These are phyloP conservation scores for Neopestalotiopsis sp. DNA, from an alignment of 2,329 filamentous ascomycete species.

Conservation along the genomic window DNA sequence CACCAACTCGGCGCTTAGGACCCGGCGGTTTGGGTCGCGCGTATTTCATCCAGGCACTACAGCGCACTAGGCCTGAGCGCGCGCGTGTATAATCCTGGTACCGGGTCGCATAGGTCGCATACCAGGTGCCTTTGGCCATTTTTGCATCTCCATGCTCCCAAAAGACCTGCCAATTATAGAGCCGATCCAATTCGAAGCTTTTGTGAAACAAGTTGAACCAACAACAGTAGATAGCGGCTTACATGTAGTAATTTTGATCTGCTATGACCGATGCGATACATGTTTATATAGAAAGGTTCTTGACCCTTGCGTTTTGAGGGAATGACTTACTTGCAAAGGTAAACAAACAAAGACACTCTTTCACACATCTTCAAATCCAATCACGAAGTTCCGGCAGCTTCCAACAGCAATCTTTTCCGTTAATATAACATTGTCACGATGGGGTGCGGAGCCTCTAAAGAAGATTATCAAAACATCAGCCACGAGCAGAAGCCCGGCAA, in stretches of 20 bases:
- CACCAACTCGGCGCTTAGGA: background rate
- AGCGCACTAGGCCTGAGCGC: too few relatives aligned
- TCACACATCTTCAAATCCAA: background rate
- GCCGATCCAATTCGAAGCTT: background rate
- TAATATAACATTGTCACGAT: background rate
- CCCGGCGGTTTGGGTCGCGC: background rate
- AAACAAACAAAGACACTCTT: too few relatives aligned
- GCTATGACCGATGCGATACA: too few relatives aligned
- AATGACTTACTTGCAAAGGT: too few relatives aligned
- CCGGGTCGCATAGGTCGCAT: too few relatives aligned
- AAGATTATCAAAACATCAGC: background rate
- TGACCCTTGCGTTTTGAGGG: too few relatives aligned
- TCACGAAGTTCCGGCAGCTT: too few relatives aligned
- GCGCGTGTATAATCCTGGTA: too few relatives aligned
- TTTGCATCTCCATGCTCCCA: too few relatives aligned
- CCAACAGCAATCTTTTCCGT: too few relatives aligned
- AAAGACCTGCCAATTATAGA: background rate
- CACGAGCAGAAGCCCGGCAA: background rate
- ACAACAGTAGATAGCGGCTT: background rate
- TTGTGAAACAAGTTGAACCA: background rate
- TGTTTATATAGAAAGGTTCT: too few relatives aligned
- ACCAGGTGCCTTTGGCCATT: too few relatives aligned
- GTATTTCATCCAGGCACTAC: background rate
- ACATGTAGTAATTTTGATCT: background rate
- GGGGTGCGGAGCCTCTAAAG: background rate